Base-by-base conservation (phyloP, 1,284 basidiomycete genomes). In the Pterulicium gracile region DNA sequence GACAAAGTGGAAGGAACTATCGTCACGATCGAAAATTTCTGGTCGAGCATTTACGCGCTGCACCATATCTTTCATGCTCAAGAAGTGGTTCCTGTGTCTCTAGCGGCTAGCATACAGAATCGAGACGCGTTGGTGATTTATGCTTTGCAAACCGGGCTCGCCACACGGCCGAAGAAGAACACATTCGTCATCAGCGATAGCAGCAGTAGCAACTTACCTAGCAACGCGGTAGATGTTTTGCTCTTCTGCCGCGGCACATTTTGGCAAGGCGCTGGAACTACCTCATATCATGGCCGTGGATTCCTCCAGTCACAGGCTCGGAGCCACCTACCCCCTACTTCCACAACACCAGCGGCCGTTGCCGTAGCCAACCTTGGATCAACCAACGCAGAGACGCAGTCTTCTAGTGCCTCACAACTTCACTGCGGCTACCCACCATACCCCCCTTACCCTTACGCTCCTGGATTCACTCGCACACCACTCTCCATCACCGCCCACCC, bases 261-360 rank as follows among this genome's bases (percentile, higher is more conserved):
- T 58, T 77, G 74, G 73, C 74, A 77, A 54, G 75, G 68, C 4
- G 74, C 71, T 1, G 73, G 73, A 10, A 68, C 64, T 4, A 55
- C 50, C 1, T 62, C 66, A 2, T 68, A 61, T 47, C 65, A 68
- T 48, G 20, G 54, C 2, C 59, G 60, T 20, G 61, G 66, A 22
- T 76, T 72, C 73, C 52, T 75, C 4, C 60, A 60, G 19, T 56
- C 57, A 1, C 27, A 32, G n/a, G 27, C 27, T n/a, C 7, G 7
- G 10, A 10, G 10, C 7, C 27, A 7, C 7, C n/a, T 32, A 7
- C n/a, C n/a, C n/a, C n/a, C n/a, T n/a, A n/a, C n/a, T n/a, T n/a
- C n/a, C n/a, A n/a, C n/a, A n/a, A n/a, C n/a, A n/a, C n/a, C n/a
- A n/a, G n/a, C n/a, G n/a, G n/a, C n/a, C n/a, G n/a, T n/a, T n/a